Evolutionary conservation across 805 yeast species (phyloP).

Genomic region (Starmera amethionina): DNA sequence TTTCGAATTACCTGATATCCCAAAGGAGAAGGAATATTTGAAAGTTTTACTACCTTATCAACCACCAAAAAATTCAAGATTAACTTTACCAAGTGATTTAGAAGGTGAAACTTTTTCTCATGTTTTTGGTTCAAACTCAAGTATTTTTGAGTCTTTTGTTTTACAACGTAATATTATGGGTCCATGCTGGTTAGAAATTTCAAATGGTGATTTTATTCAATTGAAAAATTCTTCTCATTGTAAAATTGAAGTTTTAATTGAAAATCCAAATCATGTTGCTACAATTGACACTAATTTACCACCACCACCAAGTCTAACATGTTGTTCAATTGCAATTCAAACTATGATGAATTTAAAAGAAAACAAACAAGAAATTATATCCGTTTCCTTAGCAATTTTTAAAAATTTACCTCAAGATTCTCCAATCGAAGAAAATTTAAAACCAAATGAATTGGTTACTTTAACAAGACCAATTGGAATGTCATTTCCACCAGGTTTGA

Average conservation of each 20-base stretch:
- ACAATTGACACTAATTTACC: conserved; percentile 35
- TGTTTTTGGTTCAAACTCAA: conserved; percentile 70
- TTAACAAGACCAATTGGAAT: conserved; percentile 72
- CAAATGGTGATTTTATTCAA: conserved; percentile 47
- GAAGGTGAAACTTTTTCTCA: conserved; percentile 69
- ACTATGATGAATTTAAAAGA: conserved; percentile 66
- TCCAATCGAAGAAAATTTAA: conserved; percentile 50
- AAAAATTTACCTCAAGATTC: conserved; percentile 65
- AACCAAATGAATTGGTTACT: conserved; percentile 57
- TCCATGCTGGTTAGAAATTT: conserved; percentile 89
- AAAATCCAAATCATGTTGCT: conserved; percentile 35
- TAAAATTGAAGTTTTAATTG: conserved; percentile 59
- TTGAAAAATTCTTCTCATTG: conserved; percentile 69
- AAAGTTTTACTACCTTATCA: conserved; percentile 69
- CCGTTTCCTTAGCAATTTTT: conserved; percentile 70
- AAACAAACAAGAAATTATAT: conserved; percentile 79
- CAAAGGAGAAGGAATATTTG: conserved; percentile 70
- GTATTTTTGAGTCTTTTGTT: conserved; percentile 78
- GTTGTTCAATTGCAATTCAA: conserved; percentile 69
- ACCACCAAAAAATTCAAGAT: conserved; percentile 42
- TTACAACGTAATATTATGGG: conserved; percentile 84
- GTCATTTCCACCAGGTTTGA: conserved; percentile 70
- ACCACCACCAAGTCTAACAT: conserved; percentile 60
- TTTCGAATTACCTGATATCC: conserved; percentile 75
- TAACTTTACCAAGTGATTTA: conserved; percentile 48